Percentiles rank a stretch among this genome's conserved stretches.
Conservation (phyloP, 1,284 basidiomycete species). For the Phylloporus sp. region DNA sequence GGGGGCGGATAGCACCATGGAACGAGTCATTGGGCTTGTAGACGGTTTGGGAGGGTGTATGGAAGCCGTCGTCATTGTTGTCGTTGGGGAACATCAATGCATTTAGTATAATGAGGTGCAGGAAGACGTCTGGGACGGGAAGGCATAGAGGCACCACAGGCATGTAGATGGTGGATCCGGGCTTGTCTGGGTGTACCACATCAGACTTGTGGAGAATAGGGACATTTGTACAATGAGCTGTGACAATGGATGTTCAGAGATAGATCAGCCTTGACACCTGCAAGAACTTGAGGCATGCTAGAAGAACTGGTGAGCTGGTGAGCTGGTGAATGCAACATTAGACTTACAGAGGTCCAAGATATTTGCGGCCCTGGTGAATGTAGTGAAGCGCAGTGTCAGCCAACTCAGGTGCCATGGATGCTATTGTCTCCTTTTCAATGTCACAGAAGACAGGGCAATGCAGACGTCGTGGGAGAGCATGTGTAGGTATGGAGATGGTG, state of each 20-base stretch:
- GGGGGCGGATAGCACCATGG: too few species aligned
- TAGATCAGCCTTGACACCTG: conserved; percentile 35
- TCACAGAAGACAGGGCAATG: conserved; percentile 29
- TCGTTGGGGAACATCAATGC: conserved; percentile 33
- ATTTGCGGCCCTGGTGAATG: conserved; percentile 38
- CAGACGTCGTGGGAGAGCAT: too few species aligned
- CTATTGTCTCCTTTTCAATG: conserved; percentile 26
- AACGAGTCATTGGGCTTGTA: too few species aligned
- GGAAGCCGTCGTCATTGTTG: too few species aligned
- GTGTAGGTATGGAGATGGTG: conserved; percentile 11
- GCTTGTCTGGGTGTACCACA: conserved; percentile 28
- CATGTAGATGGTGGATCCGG: conserved; percentile 41
- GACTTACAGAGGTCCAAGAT: conserved; percentile 40
- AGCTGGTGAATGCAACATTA: fast-evolving
- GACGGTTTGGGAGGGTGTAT: too few species aligned
- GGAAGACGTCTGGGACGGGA: conserved; percentile 59
- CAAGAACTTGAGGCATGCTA: conserved; percentile 42
- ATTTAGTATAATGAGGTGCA: conserved; percentile 58
- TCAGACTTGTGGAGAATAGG: conserved; percentile 46
- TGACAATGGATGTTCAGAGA: conserved; percentile 50
- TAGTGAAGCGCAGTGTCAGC: conserved; percentile 31
- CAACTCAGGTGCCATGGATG: conserved; percentile 35
- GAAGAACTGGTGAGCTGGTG: conserved; percentile 18
- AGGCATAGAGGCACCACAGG: conserved; percentile 59
- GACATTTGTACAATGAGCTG: conserved; percentile 57